Evolutionary conservation across 148 eudicot species (phyloP), one percentile per base, ranked within the genome.

Genomic region (Vaccinium macrocarpon): DNA sequence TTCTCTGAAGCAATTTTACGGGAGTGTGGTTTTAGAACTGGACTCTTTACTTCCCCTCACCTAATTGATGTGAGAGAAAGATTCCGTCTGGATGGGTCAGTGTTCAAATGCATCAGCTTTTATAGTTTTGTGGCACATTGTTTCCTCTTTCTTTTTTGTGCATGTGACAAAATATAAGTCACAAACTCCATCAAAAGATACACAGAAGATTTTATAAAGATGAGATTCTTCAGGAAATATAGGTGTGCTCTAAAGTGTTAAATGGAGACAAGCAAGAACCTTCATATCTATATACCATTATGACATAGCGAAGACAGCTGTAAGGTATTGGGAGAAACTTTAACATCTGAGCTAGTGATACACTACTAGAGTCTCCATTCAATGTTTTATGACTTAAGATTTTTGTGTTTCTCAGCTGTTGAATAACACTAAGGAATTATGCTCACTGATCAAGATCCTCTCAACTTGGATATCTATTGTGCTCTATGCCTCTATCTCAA

Each of bases 31-130:
- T 92, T 93, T 21, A 91, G 85, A 81, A 95, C 98, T 87, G 98
- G 98, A 84, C 93, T 95, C 78, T 95, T 95, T 86, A 95, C 94
- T 35, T 95, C 98, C n/a, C 98, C 98, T 64, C 98, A 95, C 90
- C 87, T 95, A 72, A 95, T 92, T 71, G 98, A 95, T 83, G 95
- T 94, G 88, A 90, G 93, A 89, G 98, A 95, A 88, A 91, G 98
- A 91, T 95, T 93, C 87, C 95, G 98, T 78, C 84, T 95, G 15
- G 90, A 95, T 87, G 98, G 98, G 98, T 95, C 18, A 90, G 97
- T 90, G 51, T 87, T 83, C 66, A 56, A 85, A 51, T 84, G 42
- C 79, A 55, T 75, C 55, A 42, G 35, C 86, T 84, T 74, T 18
- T 42, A 79, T 70, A 38, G 25, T 25, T 38, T 23, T 68, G 19